Evolutionary conservation across 1,139 yeast genomes (phyloP), one percentile per base, ranked within the genome.

Genomic region (Scheffersomyces titani): DNA sequence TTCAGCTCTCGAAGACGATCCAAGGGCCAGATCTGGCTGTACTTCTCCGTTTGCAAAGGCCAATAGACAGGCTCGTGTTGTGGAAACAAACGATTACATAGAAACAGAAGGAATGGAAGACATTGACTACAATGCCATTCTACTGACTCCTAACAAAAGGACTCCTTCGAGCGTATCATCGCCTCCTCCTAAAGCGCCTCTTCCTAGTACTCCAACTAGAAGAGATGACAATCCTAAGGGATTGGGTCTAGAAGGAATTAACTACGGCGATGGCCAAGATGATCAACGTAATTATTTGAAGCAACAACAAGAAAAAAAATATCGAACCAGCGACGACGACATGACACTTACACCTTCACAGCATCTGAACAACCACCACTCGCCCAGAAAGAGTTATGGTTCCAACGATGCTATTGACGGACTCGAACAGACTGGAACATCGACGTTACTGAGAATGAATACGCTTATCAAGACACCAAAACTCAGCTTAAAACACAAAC

Each of bases 61-160:
- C 5, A 80, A 80, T 58, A 70, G 84, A 55, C 83, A 80, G 60
- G 83, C 83, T 1, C 69, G 83, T 50, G 83, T 80, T 4, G 77
- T 80, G 16, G 83, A 80, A 60, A 73, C 80, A 2, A 70, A 69
- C 56, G 81, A 76, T 51, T 71, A 64, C 50, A 60, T 63, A 13
- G 58, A 65, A 19, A 61, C 68, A 1, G 68, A 69, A 21, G 62
- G 56, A 45, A 59, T 66, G 21, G 70, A 67, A 36, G 65, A 57
- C 19, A 55, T 63, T n/a, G 66, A 57, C 20, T 57, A 58, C 16
- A 16, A 40, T 18, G 49, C 47, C 18, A 51, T 52, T 11, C 56
- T 56, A 19, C 21, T 49, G 16, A 52, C 66, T 1, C 67, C 75
- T 5, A 73, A 72, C 1, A 63, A 64, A 36, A 65, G 59, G 47